Percentiles rank a stretch among this genome's conserved stretches.
phyloP scores from a whole-genome alignment of 1,284 basidiomycete genomes.

The Entoloma clypeatum region DNA sequence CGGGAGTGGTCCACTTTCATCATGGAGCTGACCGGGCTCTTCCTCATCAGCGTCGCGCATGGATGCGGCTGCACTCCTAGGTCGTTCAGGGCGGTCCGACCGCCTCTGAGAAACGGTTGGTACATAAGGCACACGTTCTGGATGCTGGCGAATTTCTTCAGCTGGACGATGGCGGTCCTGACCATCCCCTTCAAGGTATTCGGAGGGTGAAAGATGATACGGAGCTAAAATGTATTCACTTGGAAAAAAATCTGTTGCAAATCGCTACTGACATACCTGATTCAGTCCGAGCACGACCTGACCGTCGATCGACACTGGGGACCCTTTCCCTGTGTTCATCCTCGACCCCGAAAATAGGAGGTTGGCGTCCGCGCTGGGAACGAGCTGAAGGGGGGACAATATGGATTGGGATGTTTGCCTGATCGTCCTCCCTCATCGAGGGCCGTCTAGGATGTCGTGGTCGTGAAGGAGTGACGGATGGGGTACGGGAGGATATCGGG shows the following conservation, averaged over 20 bases:
- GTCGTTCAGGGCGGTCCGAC: too few relatives aligned
- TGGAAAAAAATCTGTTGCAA: not conserved
- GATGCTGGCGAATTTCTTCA: constrained; percentile 7
- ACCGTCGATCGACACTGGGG: constrained; percentile 1
- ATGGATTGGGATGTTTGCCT: constrained; percentile 10
- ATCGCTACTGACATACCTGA: constrained; percentile 8
- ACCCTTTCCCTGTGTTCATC: constrained; percentile 1
- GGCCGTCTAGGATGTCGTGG: not conserved
- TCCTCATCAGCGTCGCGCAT: not conserved
- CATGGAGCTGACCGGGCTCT: not conserved
- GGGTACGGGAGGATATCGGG: not conserved
- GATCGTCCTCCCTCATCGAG: not conserved
- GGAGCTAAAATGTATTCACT: not conserved
- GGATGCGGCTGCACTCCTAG: too few relatives aligned
- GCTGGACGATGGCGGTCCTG: not conserved
- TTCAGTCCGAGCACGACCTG: constrained; percentile 5
- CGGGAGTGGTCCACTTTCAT: constrained; percentile 13
- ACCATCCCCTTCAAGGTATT: constrained; percentile 7
- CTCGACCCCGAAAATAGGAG: constrained; percentile 1
- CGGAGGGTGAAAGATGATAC: constrained; percentile 9
- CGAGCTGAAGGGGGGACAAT: constrained; percentile 15
- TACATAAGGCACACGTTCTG: constrained; percentile 7
- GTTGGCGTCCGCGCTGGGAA: constrained; percentile 8
- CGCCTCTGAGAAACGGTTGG: constrained; percentile 4
- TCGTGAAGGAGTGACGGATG: not conserved